Percentiles rank a stretch among this genome's conserved stretches.
Conservation (phyloP, 768 basidiomycete species). For the Suillus brevipes region DNA sequence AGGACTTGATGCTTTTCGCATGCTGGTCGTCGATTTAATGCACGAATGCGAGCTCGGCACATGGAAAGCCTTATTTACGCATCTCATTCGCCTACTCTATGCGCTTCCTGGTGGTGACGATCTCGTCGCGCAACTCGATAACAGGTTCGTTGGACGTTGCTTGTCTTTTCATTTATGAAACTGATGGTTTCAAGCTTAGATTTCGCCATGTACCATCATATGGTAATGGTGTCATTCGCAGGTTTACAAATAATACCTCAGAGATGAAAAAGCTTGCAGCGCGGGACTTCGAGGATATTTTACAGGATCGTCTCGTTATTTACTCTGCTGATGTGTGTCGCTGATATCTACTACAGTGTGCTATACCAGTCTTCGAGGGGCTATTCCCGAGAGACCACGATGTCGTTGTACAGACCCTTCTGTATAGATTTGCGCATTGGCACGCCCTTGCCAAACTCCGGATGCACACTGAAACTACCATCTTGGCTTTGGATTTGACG, state of each 20-base stretch:
- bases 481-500: conserved; percentile 16
- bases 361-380: conserved; percentile 33
- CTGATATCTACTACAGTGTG: conserved; percentile 24
- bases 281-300: conserved; percentile 43
- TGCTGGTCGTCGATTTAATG: too few relatives aligned
- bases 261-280: conserved; percentile 39
- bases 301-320: conserved; percentile 32
- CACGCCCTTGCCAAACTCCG: conserved; percentile 36
- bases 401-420: conserved; percentile 14
- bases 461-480: conserved; percentile 31
- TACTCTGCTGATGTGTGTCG: not conserved
- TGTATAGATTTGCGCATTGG: conserved; percentile 32
- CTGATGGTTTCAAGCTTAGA: too few relatives aligned
- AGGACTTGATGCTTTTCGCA: too few relatives aligned
- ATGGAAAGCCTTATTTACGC: too few relatives aligned
- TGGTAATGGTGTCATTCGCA: conserved; percentile 32
- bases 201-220: conserved; percentile 20
- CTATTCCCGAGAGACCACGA: conserved; percentile 30
- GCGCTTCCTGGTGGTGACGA: too few relatives aligned
- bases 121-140: too few relatives aligned
- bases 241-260: conserved; percentile 35
- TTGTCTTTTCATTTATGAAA: too few relatives aligned
- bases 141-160: too few relatives aligned
- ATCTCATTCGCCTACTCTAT: too few relatives aligned
- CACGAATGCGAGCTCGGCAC: too few relatives aligned